Evolutionary conservation across 1,284 basidiomycete species (phyloP), one percentile per base, ranked within the genome.

Genomic region (Coriolopsis trogii): DNA sequence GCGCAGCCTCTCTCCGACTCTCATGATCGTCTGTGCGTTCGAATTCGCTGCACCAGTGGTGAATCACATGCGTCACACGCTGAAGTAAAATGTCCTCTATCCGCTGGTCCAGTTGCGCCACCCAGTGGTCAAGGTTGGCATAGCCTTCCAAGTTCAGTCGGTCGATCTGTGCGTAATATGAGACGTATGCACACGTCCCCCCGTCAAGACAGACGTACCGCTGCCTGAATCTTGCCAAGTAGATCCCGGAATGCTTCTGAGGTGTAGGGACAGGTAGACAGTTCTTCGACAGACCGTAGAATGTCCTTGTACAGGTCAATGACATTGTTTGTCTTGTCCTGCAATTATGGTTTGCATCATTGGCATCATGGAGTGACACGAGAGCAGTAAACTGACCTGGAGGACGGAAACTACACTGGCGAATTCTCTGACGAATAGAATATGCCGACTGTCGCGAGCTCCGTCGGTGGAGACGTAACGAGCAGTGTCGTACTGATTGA

Each of bases 111-210:
- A 99, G 80, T 48, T 91, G 86, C 0, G 87, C 82, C 0, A 98
- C 93, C 95, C 95, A 99, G 45, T 93, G 84, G 54, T 98, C 95
- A n/a, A 99, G 81, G 64, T 99, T 99, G 6, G 95, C 93, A 65
- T 96, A 99, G 9, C 96, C 95, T 66, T 98, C 95, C 58, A 99
- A 73, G 67, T 98, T 98, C 60, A 99, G 80, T 45, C 89, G 84
- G 71, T 99, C 97, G 58, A 98, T 93, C 86, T 93, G 37, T 34
- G 41, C 8, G 31, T 25, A 10, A 25, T 36, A n/a, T 23, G 4
- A 26, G 46, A 24, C 56, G 42, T 13, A 21, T 5, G 30, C n/a
- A 21, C 26, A 6, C 6, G 21, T 20, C 23, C 26, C 6, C 41
- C 9, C 47, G 23, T 7, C 20, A 12, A 13, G 6, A 24, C 36